Conservation (phyloP, 768 basidiomycete species). For the Gloeophyllum trabeum region DNA sequence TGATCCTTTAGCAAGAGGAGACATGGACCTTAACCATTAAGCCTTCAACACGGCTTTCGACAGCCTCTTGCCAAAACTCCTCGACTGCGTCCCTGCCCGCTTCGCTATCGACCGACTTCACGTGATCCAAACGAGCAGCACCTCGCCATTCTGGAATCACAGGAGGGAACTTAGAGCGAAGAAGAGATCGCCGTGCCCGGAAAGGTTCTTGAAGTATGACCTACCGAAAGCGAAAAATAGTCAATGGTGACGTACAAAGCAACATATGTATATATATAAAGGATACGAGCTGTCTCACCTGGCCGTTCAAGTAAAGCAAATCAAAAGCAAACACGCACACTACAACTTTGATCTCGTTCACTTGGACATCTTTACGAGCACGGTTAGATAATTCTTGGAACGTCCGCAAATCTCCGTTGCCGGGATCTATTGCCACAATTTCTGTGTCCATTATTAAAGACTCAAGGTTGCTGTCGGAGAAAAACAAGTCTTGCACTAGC, state of each 20-base stretch:
- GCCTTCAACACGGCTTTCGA: slow-evolving; percentile 80
- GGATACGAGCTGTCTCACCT: slow-evolving; percentile 39
- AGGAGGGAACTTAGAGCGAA: slow-evolving; percentile 54
- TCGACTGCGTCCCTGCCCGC: slow-evolving; percentile 52
- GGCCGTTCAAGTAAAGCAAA: slow-evolving; percentile 73
- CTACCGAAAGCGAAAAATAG: slow-evolving; percentile 23
- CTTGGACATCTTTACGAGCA: slow-evolving; percentile 70
- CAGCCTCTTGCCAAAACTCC: slow-evolving; percentile 65
- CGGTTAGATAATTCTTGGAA: slow-evolving; percentile 86
- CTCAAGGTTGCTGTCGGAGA: slow-evolving; percentile 23
- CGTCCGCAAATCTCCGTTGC: slow-evolving; percentile 49
- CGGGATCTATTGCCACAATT: slow-evolving; percentile 71
- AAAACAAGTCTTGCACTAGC: slow-evolving; percentile 42
- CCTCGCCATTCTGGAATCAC: slow-evolving; percentile 29
- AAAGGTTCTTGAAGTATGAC: slow-evolving; percentile 58
- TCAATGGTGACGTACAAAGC: too few species aligned
- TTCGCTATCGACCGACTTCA: slow-evolving; percentile 59
- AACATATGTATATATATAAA: too few species aligned
- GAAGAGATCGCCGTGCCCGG: slow-evolving; percentile 53
- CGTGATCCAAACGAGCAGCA: slow-evolving; percentile 59
- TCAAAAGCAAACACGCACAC: slow-evolving; percentile 88
- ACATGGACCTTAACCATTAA: slow-evolving; percentile 72
- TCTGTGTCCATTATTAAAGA: slow-evolving; percentile 83
- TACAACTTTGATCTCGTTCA: slow-evolving; percentile 62
- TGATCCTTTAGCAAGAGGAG: slow-evolving; percentile 2